phyloP scores from a whole-genome alignment of 768 basidiomycete species.

The Fomitopsis pulvina region DNA sequence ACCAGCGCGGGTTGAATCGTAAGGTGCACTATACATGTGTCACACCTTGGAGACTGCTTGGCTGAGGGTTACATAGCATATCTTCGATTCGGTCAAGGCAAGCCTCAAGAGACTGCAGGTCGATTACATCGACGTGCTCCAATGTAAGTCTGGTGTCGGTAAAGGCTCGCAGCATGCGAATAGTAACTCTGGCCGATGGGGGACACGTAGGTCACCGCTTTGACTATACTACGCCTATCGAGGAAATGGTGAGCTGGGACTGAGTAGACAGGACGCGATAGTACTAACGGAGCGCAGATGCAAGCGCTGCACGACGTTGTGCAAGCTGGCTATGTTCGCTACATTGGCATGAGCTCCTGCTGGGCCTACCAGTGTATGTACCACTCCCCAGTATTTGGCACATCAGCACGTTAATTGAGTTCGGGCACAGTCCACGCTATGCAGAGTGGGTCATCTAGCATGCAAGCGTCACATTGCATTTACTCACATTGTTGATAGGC shows the following conservation, averaged over 20 bases:
- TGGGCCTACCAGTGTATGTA: constrained; percentile 30
- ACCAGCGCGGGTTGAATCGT: constrained; percentile 39
- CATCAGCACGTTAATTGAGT: too few relatives aligned
- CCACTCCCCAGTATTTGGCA: neutral
- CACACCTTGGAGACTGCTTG: neutral
- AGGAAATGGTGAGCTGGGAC: constrained; percentile 25
- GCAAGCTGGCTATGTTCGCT: constrained; percentile 36
- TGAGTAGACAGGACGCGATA: neutral
- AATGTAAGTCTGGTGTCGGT: constrained; percentile 35
- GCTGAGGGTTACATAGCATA: constrained; percentile 42
- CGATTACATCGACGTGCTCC: constrained; percentile 72
- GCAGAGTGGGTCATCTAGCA: too few relatives aligned
- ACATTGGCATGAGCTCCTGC: constrained; percentile 35
- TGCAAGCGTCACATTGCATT: too few relatives aligned
- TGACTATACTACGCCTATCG: constrained; percentile 33
- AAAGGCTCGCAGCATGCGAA: constrained; percentile 13
- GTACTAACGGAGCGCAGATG: constrained; percentile 24
- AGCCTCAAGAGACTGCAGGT: constrained; percentile 62
- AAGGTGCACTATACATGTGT: constrained; percentile 23
- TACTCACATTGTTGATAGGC: constrained; percentile 24
- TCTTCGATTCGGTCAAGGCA: constrained; percentile 61
- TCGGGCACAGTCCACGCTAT: constrained; percentile 22
- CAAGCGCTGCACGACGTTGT: constrained; percentile 42
- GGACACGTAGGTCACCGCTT: constrained; percentile 28
- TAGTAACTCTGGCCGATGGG: too few relatives aligned